Conservation (phyloP, 1,284 basidiomycete species). For the Hymenochaete sp. region DNA sequence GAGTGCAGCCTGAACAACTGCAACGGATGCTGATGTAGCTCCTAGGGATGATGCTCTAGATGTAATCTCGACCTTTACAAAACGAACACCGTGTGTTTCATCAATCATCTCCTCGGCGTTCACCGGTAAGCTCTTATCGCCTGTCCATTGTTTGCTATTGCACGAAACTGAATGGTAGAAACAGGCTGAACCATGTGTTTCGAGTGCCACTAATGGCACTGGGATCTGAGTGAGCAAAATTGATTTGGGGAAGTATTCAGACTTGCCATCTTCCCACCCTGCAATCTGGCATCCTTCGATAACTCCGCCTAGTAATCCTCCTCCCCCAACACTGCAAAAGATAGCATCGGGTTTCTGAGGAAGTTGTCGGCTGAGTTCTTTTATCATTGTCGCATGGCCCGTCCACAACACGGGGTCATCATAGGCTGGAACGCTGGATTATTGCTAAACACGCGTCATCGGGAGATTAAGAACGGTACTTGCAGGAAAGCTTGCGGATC, state of each 20-base stretch:
- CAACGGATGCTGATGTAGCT: slow-evolving; percentile 52
- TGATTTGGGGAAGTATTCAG: neutral
- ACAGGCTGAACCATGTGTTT: slow-evolving; percentile 63
- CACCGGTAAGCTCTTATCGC: slow-evolving; percentile 10
- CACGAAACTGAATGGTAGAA: slow-evolving; percentile 63
- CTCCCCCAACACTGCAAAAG: slow-evolving; percentile 70
- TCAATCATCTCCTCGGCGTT: slow-evolving; percentile 24
- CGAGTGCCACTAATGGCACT: slow-evolving; percentile 59
- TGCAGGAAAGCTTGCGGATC: slow-evolving; percentile 41
- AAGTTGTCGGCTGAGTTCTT: slow-evolving; percentile 51
- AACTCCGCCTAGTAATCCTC: slow-evolving; percentile 59
- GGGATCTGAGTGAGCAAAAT: neutral
- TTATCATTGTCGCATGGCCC: slow-evolving; percentile 63
- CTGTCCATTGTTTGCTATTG: slow-evolving; percentile 35
- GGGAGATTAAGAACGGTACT: slow-evolving; percentile 24
- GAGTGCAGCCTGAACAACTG: slow-evolving; percentile 54
- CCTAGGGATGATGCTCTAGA: slow-evolving; percentile 65
- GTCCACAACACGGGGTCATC: slow-evolving; percentile 61
- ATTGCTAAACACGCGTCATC: slow-evolving; percentile 26
- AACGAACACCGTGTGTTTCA: slow-evolving; percentile 32
- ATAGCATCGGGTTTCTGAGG: slow-evolving; percentile 54
- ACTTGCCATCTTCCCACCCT: slow-evolving; percentile 58
- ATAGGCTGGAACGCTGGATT: slow-evolving; percentile 56
- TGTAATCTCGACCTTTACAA: slow-evolving; percentile 51
- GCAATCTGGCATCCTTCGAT: slow-evolving; percentile 51